These are phyloP conservation scores for Trebouxia sp. DNA, from an alignment of 139 green algal genomes.

Conservation along the genomic window DNA sequence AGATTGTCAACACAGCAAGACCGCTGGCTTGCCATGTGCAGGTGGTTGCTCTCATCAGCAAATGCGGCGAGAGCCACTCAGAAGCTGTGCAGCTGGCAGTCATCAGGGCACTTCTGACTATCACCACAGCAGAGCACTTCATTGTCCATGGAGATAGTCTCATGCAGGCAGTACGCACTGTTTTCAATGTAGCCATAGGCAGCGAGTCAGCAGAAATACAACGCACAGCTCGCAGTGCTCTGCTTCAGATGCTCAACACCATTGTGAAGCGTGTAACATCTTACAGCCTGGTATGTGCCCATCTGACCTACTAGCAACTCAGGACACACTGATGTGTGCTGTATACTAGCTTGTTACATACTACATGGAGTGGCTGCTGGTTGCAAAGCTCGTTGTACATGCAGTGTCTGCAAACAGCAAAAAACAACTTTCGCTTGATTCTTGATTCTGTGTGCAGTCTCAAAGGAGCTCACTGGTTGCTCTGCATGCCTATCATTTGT, in stretches of 20 bases:
- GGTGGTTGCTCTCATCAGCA: conserved; percentile 64
- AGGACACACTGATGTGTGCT: not conserved
- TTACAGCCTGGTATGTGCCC: conserved; percentile 30
- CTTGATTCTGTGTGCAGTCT: too few relatives aligned
- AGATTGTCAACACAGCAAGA: not conserved
- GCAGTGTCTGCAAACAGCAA: too few relatives aligned
- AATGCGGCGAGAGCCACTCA: conserved; percentile 56
- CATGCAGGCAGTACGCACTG: conserved; percentile 69
- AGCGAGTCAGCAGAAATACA: conserved; percentile 67
- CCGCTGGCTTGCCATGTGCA: not conserved
- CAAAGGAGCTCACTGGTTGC: too few relatives aligned
- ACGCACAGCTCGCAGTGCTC: conserved; percentile 74
- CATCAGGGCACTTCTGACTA: conserved; percentile 79
- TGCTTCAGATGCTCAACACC: conserved; percentile 91
- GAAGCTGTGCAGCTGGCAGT: conserved; percentile 77
- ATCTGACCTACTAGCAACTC: not conserved
- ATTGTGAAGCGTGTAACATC: conserved; percentile 76
- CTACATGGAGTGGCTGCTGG: too few relatives aligned
- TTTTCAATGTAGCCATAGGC: conserved; percentile 90
- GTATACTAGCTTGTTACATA: too few relatives aligned
- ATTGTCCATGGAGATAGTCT: conserved; percentile 84
- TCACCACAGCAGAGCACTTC: conserved; percentile 90
- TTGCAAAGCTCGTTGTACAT: too few relatives aligned
- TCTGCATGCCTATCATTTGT: too few relatives aligned
- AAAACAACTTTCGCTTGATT: too few relatives aligned